Percentiles rank a stretch among this genome's conserved stretches.
Conservation (phyloP, 345 rosid genomes). For the Citrus sp. region DNA sequence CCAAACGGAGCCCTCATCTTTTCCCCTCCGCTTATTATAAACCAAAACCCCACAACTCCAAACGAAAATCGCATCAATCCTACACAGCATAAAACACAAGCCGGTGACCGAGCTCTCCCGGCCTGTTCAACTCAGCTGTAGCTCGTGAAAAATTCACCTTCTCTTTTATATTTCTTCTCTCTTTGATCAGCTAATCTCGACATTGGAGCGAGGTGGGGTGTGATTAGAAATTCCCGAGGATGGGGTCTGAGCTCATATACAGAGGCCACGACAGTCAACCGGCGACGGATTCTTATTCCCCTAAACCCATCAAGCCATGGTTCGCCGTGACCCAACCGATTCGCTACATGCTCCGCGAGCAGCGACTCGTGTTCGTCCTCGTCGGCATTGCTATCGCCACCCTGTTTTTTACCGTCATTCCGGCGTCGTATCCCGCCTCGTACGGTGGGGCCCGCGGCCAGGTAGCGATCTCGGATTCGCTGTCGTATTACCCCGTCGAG, state of each 20-base stretch:
- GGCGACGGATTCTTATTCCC: constrained; percentile 49
- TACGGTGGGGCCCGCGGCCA: background rate
- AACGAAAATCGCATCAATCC: background rate
- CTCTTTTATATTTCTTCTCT: background rate
- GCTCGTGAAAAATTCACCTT: background rate
- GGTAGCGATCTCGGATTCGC: constrained; percentile 29
- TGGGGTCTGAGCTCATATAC: constrained; percentile 80
- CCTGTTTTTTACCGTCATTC: constrained; percentile 54
- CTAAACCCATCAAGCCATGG: constrained; percentile 78
- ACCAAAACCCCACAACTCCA: background rate
- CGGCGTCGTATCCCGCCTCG: constrained; percentile 27
- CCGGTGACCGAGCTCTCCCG: constrained; percentile 14
- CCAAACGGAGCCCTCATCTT: background rate
- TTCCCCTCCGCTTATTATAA: constrained; percentile 6
- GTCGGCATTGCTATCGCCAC: constrained; percentile 89
- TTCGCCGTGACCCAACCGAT: constrained; percentile 53
- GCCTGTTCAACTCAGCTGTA: background rate
- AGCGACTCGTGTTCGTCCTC: constrained; percentile 83
- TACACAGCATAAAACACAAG: background rate
- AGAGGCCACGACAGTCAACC: constrained; percentile 75
- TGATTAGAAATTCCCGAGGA: constrained; percentile 12
- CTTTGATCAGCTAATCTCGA: background rate
- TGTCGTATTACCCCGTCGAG: constrained; percentile 23
- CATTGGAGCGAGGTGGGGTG: background rate
- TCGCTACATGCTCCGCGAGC: constrained; percentile 83